Evolutionary conservation across 345 rosid species (phyloP), one percentile per base, ranked within the genome.

Genomic region (Arabis hirsuta): DNA sequence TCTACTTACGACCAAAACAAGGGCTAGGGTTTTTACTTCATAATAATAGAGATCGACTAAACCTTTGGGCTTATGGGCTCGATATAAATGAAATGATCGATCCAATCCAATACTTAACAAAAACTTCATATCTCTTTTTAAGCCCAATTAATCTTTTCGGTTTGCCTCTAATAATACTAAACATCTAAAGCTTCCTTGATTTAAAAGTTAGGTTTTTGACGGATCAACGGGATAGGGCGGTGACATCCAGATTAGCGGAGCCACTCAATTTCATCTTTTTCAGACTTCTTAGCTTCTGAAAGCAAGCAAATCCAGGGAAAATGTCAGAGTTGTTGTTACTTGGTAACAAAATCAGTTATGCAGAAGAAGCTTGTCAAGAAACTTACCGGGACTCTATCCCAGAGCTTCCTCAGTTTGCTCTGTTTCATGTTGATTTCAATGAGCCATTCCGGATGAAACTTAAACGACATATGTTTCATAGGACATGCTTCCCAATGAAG

Each of bases 351-450:
- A 24, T 9, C 12, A 41, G n/a, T 7, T 12, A 20, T 20, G 12
- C 6, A 9, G 6, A 6, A 12, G 10, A 16, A 45, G 22, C 29
- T 44, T 60, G 36, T n/a, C 60, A 12, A 38, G 55, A 9, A 66
- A 65, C 26, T 13, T 79, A 79, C 79, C 46, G 67, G 67, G 7
- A 19, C 46, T 65, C 65, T 32, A 12, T 41, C 38, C 80, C 80
- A 80, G 0, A 80, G 59, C 50, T 72, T 59, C 66, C 72, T 31
- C 4, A 80, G 4, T 1, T 34, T 12, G 67, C 82, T 48, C 8
- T 1, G 0, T 9, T 3, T 16, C 51, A 74, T 44, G 16, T 19
- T 50, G 46, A 76, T 62, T 27, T 47, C 68, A 48, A 64, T 1
- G 16, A 48, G 56, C 32, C 44, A 64, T 48, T 47, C 44, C 1